Base-by-base conservation (phyloP, 495 filamentous ascomycete species). In the Cairneyella variabilis region DNA sequence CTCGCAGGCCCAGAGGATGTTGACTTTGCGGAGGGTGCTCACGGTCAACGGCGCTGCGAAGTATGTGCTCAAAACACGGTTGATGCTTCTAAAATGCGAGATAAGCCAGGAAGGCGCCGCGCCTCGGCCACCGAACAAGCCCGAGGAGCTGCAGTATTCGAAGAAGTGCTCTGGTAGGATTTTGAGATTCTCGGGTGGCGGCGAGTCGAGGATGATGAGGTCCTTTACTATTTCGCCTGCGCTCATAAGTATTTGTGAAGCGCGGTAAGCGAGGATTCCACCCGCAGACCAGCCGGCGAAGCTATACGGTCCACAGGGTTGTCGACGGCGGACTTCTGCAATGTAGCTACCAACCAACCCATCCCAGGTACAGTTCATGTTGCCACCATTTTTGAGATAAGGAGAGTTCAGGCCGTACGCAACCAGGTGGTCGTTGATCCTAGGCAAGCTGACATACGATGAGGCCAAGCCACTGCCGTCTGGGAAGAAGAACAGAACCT, bases 271-370 rank as follows among this genome's bases (percentile, higher is more conserved):
- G 59, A 90, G 84, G 22, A 91, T 86, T 30, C 86, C 86, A 45
- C 91, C 91, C 10, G 89, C 89, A 17, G 85, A 90, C 91, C 91
- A 96, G 18, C 87, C 87, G 5, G 79, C 77, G 9, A 91, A 59
- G 34, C 75, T 66, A 61, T 90, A 91, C 0, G 87, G 86, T 5
- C 86, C 87, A 2, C 68, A 17, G 1, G 82, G 78, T 59, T 85
- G 84, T 23, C 78, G 77, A 1, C 76, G 74, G 51, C 75, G 76
- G 51, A 90, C 82, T 59, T 86, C 84, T 3, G 66, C 57, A n/a
- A 84, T 66, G 61, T 82, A 90, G 47, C 71, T 70, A 26, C 68
- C 53, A 0, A 73, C 73, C 60, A 83, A 73, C 16, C 72, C 78
- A 28, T 76, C 71, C 20, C 83, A 0, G 21, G 18, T 12, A 36